Evolutionary conservation across 1,284 basidiomycete genomes (phyloP), one percentile per base, ranked within the genome.

Genomic region (Inonotus obliquus): DNA sequence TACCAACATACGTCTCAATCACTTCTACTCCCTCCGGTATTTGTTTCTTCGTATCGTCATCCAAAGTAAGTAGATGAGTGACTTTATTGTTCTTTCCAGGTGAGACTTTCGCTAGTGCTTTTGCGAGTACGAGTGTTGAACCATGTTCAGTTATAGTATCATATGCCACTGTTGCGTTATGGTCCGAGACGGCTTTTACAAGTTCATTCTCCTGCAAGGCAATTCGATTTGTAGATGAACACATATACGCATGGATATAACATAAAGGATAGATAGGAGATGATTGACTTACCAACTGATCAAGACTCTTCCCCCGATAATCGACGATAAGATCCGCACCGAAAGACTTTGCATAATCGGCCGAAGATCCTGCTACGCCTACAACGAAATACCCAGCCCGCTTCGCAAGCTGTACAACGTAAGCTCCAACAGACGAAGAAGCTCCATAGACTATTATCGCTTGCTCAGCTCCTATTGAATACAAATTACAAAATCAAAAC

Each of bases 401-500:
- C 55, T 72, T 73, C 47, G 71, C 70, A 6, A 75, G 68, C 65
- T 75, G 74, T 13, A 68, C 67, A 2, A 68, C 72, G 60, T 69
- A 74, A 9, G 66, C 65, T 3, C 74, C 74, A 21, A 75, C 72
- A 9, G 69, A 70, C 0, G 71, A 69, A 25, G 68, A 66, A 0
- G 71, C 74, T 17, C 74, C 74, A 63, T 70, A 73, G 21, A 75
- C 64, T 32, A 74, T 63, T 27, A 75, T 54, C 1, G 65, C 65
- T 19, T 64, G 25, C 29, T 57, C 57, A 48, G 39, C 21, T 53
- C 45, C 58, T 60, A 44, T 56, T 23, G n/a, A 25, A 11, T 13
- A n/a, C 9, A 10, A 2, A 41, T 1, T n/a, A n/a, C n/a, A n/a
- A n/a, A n/a, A n/a, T n/a, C n/a, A n/a, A n/a, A n/a, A n/a, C n/a